Conservation (phyloP, 306 rosid species). For the Acacia melanoxylon region DNA sequence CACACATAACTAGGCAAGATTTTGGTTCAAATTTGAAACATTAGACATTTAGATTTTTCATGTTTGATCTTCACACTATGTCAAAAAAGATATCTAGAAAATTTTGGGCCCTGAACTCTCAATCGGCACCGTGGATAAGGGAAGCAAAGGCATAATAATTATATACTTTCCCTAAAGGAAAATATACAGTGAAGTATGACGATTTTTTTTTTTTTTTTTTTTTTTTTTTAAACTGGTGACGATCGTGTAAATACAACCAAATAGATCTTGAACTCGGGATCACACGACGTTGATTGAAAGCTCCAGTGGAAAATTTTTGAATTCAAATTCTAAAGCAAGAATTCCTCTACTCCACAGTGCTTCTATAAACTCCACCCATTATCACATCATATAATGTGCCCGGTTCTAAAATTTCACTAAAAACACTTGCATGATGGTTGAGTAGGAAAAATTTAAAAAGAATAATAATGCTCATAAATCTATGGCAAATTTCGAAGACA, state of each 20-base stretch:
- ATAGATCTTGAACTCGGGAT: background rate
- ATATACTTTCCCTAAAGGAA: background rate
- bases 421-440: background rate
- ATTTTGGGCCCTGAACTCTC: background rate
- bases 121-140: background rate
- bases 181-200: background rate
- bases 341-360: background rate
- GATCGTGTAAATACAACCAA: background rate
- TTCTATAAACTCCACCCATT: background rate
- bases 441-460: background rate
- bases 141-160: background rate
- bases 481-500: background rate
- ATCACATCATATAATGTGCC: background rate
- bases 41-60: background rate
- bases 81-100: background rate
- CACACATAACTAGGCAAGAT: background rate
- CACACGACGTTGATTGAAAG: background rate
- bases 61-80: background rate
- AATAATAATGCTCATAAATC: background rate
- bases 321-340: background rate
- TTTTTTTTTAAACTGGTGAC: background rate
- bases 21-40: background rate
- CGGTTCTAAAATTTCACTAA: background rate
- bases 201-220: background rate
- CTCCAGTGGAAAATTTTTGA: background rate